phyloP scores from a whole-genome alignment of 2,329 filamentous ascomycete species.

The Ophiostoma tasmaniense region DNA sequence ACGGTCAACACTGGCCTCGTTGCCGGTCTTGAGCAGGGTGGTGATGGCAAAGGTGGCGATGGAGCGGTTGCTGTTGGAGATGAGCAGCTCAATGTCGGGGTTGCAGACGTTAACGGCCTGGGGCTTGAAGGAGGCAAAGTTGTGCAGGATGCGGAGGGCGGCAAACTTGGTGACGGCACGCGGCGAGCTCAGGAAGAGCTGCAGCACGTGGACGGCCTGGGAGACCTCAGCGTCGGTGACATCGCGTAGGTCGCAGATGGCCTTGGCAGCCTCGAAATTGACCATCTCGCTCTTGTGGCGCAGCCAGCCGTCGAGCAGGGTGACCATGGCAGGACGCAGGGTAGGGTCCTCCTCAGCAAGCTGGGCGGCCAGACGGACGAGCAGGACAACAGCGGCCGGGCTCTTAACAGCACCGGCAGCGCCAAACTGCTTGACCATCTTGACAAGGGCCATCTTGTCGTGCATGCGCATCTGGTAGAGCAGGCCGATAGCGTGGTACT shows the following conservation, averaged over 20 bases:
- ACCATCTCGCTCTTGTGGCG: conserved; percentile 99
- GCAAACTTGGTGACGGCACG: conserved; percentile 96
- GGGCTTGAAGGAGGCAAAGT: conserved; percentile 94
- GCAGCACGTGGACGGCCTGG: conserved; percentile 88
- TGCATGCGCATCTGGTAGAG: conserved; percentile 97
- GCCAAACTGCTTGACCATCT: conserved; percentile 99
- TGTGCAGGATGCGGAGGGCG: conserved; percentile 90
- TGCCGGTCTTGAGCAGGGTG: conserved; percentile 94
- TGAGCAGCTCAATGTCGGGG: conserved; percentile 91
- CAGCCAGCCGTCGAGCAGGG: conserved; percentile 90
- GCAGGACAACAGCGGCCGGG: conserved; percentile 82
- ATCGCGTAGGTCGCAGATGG: conserved; percentile 89
- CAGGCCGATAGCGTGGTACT: conserved; percentile 96
- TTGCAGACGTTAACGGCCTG: conserved; percentile 88
- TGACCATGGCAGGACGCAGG: conserved; percentile 91
- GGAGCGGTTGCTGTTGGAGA: conserved; percentile 92
- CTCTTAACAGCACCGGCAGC: conserved; percentile 88
- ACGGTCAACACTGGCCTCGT: conserved; percentile 92
- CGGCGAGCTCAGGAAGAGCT: conserved; percentile 93
- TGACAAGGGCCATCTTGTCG: conserved; percentile 95
- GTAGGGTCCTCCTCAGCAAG: conserved; percentile 87
- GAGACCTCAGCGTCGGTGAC: conserved; percentile 85
- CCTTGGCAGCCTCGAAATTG: conserved; percentile 98
- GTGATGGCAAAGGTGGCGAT: conserved; percentile 98
- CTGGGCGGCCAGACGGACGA: conserved; percentile 87